phyloP scores from a whole-genome alignment of 306 rosid genomes.

The Gillenia trifoliata region DNA sequence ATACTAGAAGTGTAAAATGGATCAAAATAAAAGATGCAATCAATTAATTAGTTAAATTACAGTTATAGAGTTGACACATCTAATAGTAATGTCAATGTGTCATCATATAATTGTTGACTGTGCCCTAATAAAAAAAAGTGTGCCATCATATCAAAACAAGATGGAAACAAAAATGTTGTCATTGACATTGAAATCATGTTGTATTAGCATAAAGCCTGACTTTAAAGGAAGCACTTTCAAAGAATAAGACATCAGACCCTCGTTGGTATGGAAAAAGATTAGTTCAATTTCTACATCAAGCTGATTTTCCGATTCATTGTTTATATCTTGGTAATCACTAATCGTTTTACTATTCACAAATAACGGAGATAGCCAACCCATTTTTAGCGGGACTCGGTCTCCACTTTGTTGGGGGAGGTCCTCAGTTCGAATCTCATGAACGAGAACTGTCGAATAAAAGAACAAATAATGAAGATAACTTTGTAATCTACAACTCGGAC shows the following conservation, averaged over 20 bases:
- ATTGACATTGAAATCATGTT: too few species aligned
- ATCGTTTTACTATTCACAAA: background rate
- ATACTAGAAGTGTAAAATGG: background rate
- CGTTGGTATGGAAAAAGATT: background rate
- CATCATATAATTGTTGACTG: background rate
- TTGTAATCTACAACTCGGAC: background rate
- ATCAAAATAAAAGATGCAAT: background rate
- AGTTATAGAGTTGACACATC: background rate
- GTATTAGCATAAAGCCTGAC: background rate
- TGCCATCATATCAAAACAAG: background rate
- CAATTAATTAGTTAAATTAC: too few species aligned
- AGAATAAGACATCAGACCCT: background rate
- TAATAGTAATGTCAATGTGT: background rate
- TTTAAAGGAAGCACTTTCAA: background rate
- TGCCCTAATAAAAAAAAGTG: background rate
- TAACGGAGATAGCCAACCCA: background rate
- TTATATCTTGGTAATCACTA: background rate
- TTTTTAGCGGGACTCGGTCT: background rate
- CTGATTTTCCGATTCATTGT: background rate
- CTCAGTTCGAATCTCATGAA: background rate
- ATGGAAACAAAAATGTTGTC: constrained; percentile 11
- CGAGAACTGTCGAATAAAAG: background rate
- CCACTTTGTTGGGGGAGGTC: background rate
- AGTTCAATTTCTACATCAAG: background rate
- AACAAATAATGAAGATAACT: background rate